These are phyloP conservation scores for Coniochaeta sp. DNA, from an alignment of 2,329 filamentous ascomycete genomes.

Conservation along the genomic window DNA sequence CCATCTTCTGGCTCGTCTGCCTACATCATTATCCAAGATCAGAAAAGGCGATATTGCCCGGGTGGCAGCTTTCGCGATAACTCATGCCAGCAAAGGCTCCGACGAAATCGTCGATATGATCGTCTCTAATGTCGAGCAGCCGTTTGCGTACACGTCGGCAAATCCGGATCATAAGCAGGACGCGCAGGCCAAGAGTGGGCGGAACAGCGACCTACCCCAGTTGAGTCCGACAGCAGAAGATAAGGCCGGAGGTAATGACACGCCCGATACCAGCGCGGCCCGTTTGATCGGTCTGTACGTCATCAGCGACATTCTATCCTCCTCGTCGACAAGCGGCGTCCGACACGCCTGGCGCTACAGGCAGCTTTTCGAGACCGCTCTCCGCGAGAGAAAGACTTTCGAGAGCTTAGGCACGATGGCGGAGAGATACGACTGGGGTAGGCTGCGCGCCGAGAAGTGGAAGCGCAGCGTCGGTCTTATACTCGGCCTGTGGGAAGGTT, in stretches of 20 bases:
- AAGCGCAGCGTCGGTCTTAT: conserved; percentile 66
- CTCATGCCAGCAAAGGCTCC: conserved; percentile 74
- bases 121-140: conserved; percentile 71
- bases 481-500: conserved; percentile 63
- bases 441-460: conserved; percentile 78
- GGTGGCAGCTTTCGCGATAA: conserved; percentile 81
- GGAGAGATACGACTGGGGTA: conserved; percentile 68
- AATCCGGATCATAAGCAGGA: conserved; percentile 48
- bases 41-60: conserved; percentile 81
- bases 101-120: conserved; percentile 91
- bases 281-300: conserved; percentile 78
- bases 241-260: conserved; percentile 31
- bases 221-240: conserved; percentile 29
- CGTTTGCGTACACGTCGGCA: conserved; percentile 65
- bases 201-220: conserved; percentile 26
- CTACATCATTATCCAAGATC: conserved; percentile 65
- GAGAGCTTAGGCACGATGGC: conserved; percentile 68
- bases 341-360: conserved; percentile 84
- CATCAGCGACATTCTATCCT: conserved; percentile 69
- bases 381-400: conserved; percentile 64
- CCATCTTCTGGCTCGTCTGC: conserved; percentile 76
- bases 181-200: conserved; percentile 27
- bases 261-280: conserved; percentile 59
- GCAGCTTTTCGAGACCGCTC: conserved; percentile 66
- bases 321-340: conserved; percentile 67